Percentiles rank a stretch among this genome's conserved stretches.
Conservation (phyloP, 768 basidiomycete genomes). For the Podaxis pistillaris region DNA sequence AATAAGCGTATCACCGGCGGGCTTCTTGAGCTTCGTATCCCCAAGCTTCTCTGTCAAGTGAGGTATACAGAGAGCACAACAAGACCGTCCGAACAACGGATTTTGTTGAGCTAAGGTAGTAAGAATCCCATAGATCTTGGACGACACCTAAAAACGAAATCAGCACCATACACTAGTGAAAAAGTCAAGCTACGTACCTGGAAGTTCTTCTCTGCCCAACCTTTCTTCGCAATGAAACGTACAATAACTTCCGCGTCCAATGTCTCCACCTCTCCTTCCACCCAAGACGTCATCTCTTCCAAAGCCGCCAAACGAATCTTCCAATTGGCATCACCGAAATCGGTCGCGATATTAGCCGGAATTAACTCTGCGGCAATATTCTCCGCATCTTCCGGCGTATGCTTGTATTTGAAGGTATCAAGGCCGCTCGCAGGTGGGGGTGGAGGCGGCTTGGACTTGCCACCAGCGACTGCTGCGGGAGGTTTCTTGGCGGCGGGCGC, state of each 20-base stretch:
- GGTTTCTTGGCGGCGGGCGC: conserved; percentile 25
- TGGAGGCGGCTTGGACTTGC: conserved; percentile 42
- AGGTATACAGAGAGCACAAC: conserved; percentile 74
- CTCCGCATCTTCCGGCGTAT: conserved; percentile 91
- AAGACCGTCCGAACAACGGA: conserved; percentile 82
- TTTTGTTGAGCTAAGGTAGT: conserved; percentile 69
- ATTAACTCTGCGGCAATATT: conserved; percentile 69
- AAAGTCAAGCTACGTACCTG: conserved; percentile 54
- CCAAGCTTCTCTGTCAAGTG: conserved; percentile 94
- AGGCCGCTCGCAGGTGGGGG: conserved; percentile 51
- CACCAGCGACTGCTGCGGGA: conserved; percentile 42
- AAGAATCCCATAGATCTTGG: conserved; percentile 84
- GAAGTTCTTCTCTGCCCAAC: conserved; percentile 99
- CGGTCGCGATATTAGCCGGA: conserved; percentile 65
- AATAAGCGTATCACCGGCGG: conserved; percentile 84
- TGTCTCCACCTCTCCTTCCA: conserved; percentile 60
- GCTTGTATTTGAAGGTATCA: conserved; percentile 89
- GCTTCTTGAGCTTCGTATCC: conserved; percentile 95
- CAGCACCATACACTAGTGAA: not conserved
- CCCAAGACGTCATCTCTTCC: conserved; percentile 84
- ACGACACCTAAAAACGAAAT: conserved; percentile 64
- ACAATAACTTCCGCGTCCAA: conserved; percentile 89
- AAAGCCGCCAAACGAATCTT: conserved; percentile 85
- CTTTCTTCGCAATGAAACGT: conserved; percentile 85
- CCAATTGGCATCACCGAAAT: conserved; percentile 89